Percentiles rank a stretch among this genome's conserved stretches.
These are phyloP conservation scores for Letharia columbiana DNA, from an alignment of 495 filamentous ascomycete species.

Conservation along the genomic window DNA sequence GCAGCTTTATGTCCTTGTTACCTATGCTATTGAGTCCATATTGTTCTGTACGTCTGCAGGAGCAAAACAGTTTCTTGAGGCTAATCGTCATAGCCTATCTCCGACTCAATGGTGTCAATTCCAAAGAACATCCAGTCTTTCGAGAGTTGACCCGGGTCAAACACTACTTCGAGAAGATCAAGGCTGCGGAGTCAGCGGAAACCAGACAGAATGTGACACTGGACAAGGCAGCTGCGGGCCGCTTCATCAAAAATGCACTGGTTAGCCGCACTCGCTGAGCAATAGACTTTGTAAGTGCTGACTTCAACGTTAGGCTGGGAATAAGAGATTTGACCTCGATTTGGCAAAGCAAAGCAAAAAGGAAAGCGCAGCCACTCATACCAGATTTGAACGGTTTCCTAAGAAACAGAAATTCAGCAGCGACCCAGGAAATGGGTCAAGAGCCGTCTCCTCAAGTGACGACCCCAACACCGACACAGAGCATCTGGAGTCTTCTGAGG, in stretches of 20 bases:
- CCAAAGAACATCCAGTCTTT: constrained; percentile 77
- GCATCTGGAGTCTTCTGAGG: not conserved
- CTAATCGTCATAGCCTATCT: constrained; percentile 55
- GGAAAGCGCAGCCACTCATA: constrained; percentile 43
- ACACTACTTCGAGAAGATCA: constrained; percentile 91
- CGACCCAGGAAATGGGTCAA: not conserved
- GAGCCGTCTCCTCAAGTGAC: not conserved
- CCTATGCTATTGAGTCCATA: constrained; percentile 86
- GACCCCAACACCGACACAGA: not conserved
- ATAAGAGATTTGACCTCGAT: constrained; percentile 51
- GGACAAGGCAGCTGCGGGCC: constrained; percentile 69
- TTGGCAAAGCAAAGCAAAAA: constrained; percentile 45
- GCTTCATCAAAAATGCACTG: constrained; percentile 74
- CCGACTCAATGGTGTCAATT: constrained; percentile 67
- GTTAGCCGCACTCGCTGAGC: constrained; percentile 33
- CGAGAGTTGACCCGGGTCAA: constrained; percentile 74
- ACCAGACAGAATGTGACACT: constrained; percentile 51
- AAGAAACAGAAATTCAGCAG: constrained; percentile 25
- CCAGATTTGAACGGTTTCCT: constrained; percentile 38
- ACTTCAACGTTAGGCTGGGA: constrained; percentile 44
- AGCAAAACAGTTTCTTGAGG: not conserved
- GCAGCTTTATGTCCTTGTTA: constrained; percentile 73
- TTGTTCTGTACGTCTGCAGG: constrained; percentile 58
- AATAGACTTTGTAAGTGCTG: not conserved
- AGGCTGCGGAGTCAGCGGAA: constrained; percentile 47